These are phyloP conservation scores for Lipomyces yamadae DNA, from an alignment of 805 yeast genomes.

Conservation along the genomic window DNA sequence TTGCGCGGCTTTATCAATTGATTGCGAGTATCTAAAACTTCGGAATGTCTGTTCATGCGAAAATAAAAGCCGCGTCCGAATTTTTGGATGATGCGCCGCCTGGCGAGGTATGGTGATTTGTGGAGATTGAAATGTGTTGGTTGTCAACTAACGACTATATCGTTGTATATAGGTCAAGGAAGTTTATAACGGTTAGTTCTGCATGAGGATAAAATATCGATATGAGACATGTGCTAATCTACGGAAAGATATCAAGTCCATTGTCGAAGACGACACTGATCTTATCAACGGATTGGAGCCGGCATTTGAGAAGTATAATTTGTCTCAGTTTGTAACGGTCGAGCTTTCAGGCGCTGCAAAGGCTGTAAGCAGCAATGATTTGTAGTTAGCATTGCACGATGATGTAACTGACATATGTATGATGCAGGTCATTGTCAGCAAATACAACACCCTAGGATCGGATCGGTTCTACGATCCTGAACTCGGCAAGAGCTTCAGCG, in stretches of 20 bases:
- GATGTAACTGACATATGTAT: not conserved
- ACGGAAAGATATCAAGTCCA: slow-evolving; percentile 50
- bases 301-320: slow-evolving; percentile 51
- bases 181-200: slow-evolving; percentile 47
- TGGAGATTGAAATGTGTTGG: not conserved
- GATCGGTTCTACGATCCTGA: slow-evolving; percentile 59
- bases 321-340: slow-evolving; percentile 48
- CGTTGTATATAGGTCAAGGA: slow-evolving; percentile 32
- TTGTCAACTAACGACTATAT: slow-evolving; percentile 1
- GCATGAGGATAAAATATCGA: slow-evolving; percentile 41
- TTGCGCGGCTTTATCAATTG: not conserved
- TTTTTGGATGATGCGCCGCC: slow-evolving; percentile 60
- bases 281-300: slow-evolving; percentile 43
- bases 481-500: slow-evolving; percentile 56
- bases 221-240: slow-evolving; percentile 32
- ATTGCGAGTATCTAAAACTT: not conserved
- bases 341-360: slow-evolving; percentile 42
- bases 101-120: slow-evolving; percentile 52
- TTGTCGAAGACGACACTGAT: slow-evolving; percentile 51
- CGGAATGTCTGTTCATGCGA: slow-evolving; percentile 21
- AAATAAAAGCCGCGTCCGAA: slow-evolving; percentile 38
- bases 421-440: slow-evolving; percentile 51
- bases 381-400: not conserved
- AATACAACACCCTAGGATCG: slow-evolving; percentile 55
- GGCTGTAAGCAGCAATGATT: slow-evolving; percentile 18